A percentile compares a stretch with the other conserved stretches of the same genome.
Evolutionary conservation across 2,329 filamentous ascomycete species (phyloP).

Genomic region (Aspergillus sojae): DNA sequence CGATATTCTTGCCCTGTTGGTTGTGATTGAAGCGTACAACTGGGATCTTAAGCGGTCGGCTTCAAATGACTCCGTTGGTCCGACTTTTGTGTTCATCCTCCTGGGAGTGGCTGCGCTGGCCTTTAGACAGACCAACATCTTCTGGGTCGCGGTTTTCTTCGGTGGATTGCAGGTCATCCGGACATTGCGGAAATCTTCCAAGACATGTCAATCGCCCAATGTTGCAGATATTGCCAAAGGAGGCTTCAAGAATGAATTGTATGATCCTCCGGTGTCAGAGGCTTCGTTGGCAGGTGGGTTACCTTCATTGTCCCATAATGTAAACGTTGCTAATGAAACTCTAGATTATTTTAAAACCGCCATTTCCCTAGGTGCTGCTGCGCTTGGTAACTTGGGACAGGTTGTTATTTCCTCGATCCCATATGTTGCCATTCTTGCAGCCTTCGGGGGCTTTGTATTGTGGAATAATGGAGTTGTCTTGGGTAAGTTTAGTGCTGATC

Average conservation of each 20-base stretch:
- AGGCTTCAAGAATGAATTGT: slow-evolving; percentile 46
- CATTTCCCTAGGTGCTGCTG: slow-evolving; percentile 66
- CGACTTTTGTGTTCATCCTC: slow-evolving; percentile 47
- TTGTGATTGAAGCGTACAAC: slow-evolving; percentile 71
- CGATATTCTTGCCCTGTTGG: slow-evolving; percentile 78
- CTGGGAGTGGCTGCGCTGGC: slow-evolving; percentile 68
- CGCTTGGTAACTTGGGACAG: slow-evolving; percentile 46
- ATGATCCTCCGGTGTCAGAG: slow-evolving; percentile 53
- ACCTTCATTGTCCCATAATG: not conserved
- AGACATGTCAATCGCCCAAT: slow-evolving; percentile 29
- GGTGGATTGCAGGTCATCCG: slow-evolving; percentile 48
- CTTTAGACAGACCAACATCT: slow-evolving; percentile 94
- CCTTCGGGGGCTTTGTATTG: slow-evolving; percentile 74
- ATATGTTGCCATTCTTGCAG: slow-evolving; percentile 62
- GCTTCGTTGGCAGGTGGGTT: slow-evolving; percentile 53
- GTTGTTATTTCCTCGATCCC: slow-evolving; percentile 48
- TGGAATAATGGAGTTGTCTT: slow-evolving; percentile 94
- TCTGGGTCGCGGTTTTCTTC: slow-evolving; percentile 72
- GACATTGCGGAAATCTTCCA: slow-evolving; percentile 33
- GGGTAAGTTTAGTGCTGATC: slow-evolving; percentile 54
- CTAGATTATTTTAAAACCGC: slow-evolving; percentile 54
- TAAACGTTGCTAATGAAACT: slow-evolving; percentile 26
- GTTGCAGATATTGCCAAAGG: slow-evolving; percentile 32
- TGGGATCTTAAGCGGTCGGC: slow-evolving; percentile 44
- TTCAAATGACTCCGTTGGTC: slow-evolving; percentile 22